Base-by-base conservation (phyloP, 2,329 filamentous ascomycete genomes). In the Shiraia sp. region DNA sequence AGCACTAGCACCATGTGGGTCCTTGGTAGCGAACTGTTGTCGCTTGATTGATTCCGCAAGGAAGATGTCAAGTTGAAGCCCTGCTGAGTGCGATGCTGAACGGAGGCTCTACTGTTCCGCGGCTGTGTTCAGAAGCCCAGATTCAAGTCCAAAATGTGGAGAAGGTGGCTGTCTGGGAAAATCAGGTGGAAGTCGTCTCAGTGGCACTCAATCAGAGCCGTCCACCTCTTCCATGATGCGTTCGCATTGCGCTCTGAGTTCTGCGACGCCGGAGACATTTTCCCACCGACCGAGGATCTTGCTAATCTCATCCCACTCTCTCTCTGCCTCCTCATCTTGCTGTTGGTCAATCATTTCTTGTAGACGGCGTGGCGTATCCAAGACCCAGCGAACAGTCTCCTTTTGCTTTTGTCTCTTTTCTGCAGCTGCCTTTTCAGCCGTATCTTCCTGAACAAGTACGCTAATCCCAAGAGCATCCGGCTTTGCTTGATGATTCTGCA, bases 351-450 rank as follows among this genome's bases (percentile, higher is more conserved):
- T 74, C 45, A 90, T 69, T 24, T 61, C 62, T 45, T 78, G 75
- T 47, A 92, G 61, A 53, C 79, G 75, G 24, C 75, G 77, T 28
- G 86, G 85, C 3, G 80, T 78, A 5, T 75, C 78, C 6, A 90
- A 65, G 6, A 83, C 82, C 71, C 84, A 82, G 42, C 71, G 72
- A 4, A 86, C 86, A 6, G 85, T 75, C 55, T 83, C 75, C 47
- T 76, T 78, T 50, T 77, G 68, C 37, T 59, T 68, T 45, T 59
- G 53, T 52, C 65, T 72, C 33, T 55, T 60, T 1, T 32, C 68
- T 3, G 70, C 71, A 16, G 45, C 42, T 6, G 49, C 45, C 1
- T 40, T 44, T 9, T 58, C 51, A 8, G 44, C 33, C 6, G 45
- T 29, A 17, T 61, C 59, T 23, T 47, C 44, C 14, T 63, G 51